These are phyloP conservation scores for Diddensiella transvaalensis DNA, from an alignment of 805 yeast species.

Conservation along the genomic window DNA sequence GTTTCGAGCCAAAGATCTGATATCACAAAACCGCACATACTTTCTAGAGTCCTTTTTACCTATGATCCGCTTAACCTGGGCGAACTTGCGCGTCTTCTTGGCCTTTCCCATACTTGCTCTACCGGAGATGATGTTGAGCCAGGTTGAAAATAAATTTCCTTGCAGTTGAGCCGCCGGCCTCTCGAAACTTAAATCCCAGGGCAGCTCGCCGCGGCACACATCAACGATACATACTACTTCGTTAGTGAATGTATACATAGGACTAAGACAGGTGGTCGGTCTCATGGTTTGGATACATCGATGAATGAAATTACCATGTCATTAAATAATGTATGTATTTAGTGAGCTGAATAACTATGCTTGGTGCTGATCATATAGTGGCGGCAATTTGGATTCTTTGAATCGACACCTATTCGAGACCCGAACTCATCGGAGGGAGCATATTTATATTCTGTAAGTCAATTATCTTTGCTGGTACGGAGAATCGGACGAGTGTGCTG, in stretches of 20 bases:
- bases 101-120: constrained; percentile 84
- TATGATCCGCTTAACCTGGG: constrained; percentile 81
- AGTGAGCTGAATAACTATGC: neutral
- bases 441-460: constrained; percentile 59
- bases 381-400: constrained; percentile 87
- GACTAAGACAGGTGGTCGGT: too few species aligned
- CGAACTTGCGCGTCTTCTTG: constrained; percentile 94
- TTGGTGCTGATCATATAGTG: constrained; percentile 36
- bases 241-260: too few species aligned
- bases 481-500: neutral
- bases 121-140: neutral
- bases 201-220: too few species aligned
- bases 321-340: constrained; percentile 9
- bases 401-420: constrained; percentile 76
- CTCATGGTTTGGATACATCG: too few species aligned
- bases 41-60: constrained; percentile 67
- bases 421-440: constrained; percentile 62
- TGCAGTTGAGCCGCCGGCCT: too few species aligned
- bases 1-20: too few species aligned
- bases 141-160: too few species aligned
- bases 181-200: too few species aligned
- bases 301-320: constrained; percentile 4
- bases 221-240: too few species aligned
- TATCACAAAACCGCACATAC: constrained; percentile 30
- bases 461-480: neutral